phyloP scores from a whole-genome alignment of 495 filamentous ascomycete species.

The Usnea hakonensis region DNA sequence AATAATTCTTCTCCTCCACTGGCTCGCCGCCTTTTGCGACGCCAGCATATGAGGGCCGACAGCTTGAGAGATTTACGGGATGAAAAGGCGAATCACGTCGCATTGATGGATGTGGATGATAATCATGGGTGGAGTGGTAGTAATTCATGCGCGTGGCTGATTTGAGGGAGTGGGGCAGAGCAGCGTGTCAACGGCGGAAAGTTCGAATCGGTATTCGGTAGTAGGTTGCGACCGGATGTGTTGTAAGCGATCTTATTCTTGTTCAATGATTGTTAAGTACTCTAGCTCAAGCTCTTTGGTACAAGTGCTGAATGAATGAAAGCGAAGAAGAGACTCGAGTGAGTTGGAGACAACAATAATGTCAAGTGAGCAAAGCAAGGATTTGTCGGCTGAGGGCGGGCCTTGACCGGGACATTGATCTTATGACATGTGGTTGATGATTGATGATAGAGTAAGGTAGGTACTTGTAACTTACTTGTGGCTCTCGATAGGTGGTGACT shows the following conservation, averaged over 20 bases:
- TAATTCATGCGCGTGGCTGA: slow-evolving; percentile 15
- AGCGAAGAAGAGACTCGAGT: not conserved
- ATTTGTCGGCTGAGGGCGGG: not conserved
- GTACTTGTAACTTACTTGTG: not conserved
- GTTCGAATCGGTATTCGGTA: slow-evolving; percentile 2
- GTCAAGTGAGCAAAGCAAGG: not conserved
- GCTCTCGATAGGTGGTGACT: not conserved
- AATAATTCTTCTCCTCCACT: slow-evolving; percentile 27
- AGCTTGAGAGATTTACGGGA: slow-evolving; percentile 22
- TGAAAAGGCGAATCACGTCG: slow-evolving; percentile 19
- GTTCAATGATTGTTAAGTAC: no score
- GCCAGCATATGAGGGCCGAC: slow-evolving; percentile 28
- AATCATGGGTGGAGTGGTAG: not conserved
- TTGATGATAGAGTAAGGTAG: not conserved
- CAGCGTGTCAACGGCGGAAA: slow-evolving; percentile 6
- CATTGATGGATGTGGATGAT: slow-evolving; percentile 12
- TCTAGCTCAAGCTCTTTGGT: no score
- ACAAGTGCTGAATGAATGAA: not conserved
- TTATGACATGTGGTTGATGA: slow-evolving; percentile 10
- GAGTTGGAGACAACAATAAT: not conserved
- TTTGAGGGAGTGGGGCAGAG: not conserved
- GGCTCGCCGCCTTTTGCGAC: slow-evolving; percentile 25
- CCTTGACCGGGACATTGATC: not conserved
- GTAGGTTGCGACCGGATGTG: slow-evolving; percentile 13
- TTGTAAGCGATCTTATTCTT: slow-evolving; percentile 13